Evolutionary conservation across 2,329 filamentous ascomycete genomes (phyloP).

Genomic region (Ophiostoma montium): DNA sequence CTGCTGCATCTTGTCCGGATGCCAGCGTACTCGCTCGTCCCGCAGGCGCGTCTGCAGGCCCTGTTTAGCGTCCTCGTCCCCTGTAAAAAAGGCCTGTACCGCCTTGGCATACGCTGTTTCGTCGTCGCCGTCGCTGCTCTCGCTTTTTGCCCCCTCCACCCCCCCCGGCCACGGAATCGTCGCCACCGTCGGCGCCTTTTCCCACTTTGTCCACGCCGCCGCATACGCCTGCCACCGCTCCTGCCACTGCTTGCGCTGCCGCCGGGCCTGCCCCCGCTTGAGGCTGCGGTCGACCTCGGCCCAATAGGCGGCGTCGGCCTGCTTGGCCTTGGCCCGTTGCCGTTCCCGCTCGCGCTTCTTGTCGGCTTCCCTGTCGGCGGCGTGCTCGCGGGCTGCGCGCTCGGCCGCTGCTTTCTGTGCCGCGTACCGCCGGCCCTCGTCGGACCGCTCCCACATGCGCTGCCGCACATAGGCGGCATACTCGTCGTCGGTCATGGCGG

Average conservation of each 20-base stretch:
- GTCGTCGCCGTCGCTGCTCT: background rate
- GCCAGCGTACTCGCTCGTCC: conserved; percentile 81
- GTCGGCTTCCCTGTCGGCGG: conserved; percentile 27
- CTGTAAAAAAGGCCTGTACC: conserved; percentile 59
- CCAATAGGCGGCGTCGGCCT: conserved; percentile 14
- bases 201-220: conserved; percentile 45
- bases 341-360: conserved; percentile 35
- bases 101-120: conserved; percentile 27
- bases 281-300: conserved; percentile 57
- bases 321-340: conserved; percentile 22
- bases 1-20: conserved; percentile 96
- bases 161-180: conserved; percentile 58
- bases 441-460: conserved; percentile 92
- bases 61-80: conserved; percentile 20
- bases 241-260: conserved; percentile 34
- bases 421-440: conserved; percentile 71
- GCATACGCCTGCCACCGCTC: conserved; percentile 52
- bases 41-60: conserved; percentile 47
- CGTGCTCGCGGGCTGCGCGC: conserved; percentile 55
- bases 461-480: conserved; percentile 74
- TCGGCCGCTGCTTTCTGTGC: background rate
- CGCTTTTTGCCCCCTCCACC: background rate
- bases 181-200: conserved; percentile 18
- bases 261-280: conserved; percentile 49
- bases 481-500: conserved; percentile 84